phyloP scores from a whole-genome alignment of 1,284 basidiomycete species.

The Mycena sp. region DNA sequence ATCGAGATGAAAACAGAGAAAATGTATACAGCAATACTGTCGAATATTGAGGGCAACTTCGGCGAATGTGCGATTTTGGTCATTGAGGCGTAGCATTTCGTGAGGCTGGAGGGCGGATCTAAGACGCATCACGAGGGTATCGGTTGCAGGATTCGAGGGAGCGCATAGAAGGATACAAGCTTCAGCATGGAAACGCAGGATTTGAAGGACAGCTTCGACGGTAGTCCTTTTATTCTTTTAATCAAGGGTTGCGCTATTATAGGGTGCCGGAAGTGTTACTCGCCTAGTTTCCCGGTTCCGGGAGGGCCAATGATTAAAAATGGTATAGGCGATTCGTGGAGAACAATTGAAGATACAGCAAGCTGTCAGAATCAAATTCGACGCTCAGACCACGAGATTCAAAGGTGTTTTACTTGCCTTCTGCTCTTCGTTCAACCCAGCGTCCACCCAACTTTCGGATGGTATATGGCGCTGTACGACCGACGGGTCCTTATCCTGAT shows the following conservation, averaged over 20 bases:
- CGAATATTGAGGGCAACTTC: slow-evolving; percentile 52
- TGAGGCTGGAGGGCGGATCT: slow-evolving; percentile 46
- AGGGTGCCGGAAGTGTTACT: too few relatives aligned
- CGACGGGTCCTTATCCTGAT: slow-evolving; percentile 19
- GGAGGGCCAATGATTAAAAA: slow-evolving; percentile 57
- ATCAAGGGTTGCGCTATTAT: too few relatives aligned
- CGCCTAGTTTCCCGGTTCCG: slow-evolving; percentile 59
- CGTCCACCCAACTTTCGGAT: slow-evolving; percentile 49
- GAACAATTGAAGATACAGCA: slow-evolving; percentile 51
- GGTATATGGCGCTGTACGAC: slow-evolving; percentile 36
- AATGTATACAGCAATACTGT: slow-evolving; percentile 54
- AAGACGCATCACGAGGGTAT: slow-evolving; percentile 53
- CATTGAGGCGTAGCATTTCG: slow-evolving; percentile 56
- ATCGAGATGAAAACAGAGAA: slow-evolving; percentile 30
- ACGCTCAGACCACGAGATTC: not conserved
- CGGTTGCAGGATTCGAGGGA: slow-evolving; percentile 57
- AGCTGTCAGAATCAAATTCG: slow-evolving; percentile 37
- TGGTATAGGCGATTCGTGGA: slow-evolving; percentile 52
- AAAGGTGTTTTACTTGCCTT: slow-evolving; percentile 40
- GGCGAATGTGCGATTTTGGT: slow-evolving; percentile 55
- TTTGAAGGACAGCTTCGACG: slow-evolving; percentile 55
- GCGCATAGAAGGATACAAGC: slow-evolving; percentile 56
- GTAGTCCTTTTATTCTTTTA: slow-evolving; percentile 42
- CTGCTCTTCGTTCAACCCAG: slow-evolving; percentile 54
- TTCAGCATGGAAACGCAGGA: slow-evolving; percentile 52